These are phyloP conservation scores for Shiraia bambusicola DNA, from an alignment of 2,329 filamentous ascomycete genomes.

Conservation along the genomic window DNA sequence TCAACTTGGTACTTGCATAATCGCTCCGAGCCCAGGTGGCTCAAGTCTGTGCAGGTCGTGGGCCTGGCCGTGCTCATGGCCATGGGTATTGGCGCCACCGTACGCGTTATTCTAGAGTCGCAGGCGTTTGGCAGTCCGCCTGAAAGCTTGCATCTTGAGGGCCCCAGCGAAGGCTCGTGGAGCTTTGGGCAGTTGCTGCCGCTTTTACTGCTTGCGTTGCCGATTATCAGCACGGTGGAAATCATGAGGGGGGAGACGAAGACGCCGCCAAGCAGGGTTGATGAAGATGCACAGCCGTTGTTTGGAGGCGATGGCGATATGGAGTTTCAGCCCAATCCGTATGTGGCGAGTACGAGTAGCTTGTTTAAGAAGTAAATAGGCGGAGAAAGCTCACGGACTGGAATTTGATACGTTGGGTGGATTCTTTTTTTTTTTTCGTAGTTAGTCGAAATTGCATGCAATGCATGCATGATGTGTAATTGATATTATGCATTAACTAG, in stretches of 20 bases:
- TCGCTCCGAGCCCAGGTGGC: slow-evolving; percentile 54
- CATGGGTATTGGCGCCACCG: slow-evolving; percentile 60
- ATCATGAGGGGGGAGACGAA: slow-evolving; percentile 56
- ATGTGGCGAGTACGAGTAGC: slow-evolving; percentile 37
- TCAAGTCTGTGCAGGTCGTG: slow-evolving; percentile 55
- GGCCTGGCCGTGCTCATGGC: slow-evolving; percentile 55
- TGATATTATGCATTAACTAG: too few relatives aligned
- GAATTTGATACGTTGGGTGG: too few relatives aligned
- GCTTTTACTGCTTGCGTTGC: slow-evolving; percentile 60
- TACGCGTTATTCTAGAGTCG: slow-evolving; percentile 58
- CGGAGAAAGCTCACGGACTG: too few relatives aligned
- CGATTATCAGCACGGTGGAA: slow-evolving; percentile 61
- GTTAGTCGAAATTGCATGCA: too few relatives aligned
- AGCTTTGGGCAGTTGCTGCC: slow-evolving; percentile 65
- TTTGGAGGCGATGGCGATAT: slow-evolving; percentile 39
- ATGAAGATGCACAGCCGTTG: slow-evolving; percentile 44
- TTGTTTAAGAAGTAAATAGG: slow-evolving; percentile 27
- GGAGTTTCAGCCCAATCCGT: slow-evolving; percentile 53
- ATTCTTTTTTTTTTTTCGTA: too few relatives aligned
- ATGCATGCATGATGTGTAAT: too few relatives aligned
- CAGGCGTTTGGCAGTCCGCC: slow-evolving; percentile 62
- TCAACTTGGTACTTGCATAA: slow-evolving; percentile 67
- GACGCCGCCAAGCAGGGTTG: slow-evolving; percentile 46
- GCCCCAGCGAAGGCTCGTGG: slow-evolving; percentile 59
- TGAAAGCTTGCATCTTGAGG: slow-evolving; percentile 48